Conservation (phyloP, 495 filamentous ascomycete species). For the Gamarada debralockiae region DNA sequence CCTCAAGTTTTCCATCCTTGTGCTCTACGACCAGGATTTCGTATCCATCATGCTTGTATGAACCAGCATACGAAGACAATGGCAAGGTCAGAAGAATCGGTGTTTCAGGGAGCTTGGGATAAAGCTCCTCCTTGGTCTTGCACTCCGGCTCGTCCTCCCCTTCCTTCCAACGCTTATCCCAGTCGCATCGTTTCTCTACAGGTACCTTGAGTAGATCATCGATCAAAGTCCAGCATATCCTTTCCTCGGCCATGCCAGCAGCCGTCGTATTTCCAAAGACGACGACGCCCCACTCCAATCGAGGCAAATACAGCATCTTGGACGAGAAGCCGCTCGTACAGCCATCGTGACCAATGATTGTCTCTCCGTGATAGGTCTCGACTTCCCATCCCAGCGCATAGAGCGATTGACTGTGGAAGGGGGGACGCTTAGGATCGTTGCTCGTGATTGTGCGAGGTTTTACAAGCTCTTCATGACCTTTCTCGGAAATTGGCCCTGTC, state of each 20-base stretch:
- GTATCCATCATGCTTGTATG: constrained; percentile 38
- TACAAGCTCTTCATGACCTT: constrained; percentile 36
- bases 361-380: constrained; percentile 41
- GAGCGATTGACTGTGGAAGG: constrained; percentile 18
- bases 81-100: constrained; percentile 28
- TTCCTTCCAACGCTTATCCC: constrained; percentile 19
- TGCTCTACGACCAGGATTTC: constrained; percentile 29
- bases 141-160: constrained; percentile 18
- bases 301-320: constrained; percentile 41
- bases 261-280: constrained; percentile 40
- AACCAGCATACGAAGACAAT: constrained; percentile 33
- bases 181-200: constrained; percentile 26
- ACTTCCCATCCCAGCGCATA: constrained; percentile 47
- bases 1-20: constrained; percentile 4
- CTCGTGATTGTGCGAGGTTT: constrained; percentile 32
- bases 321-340: constrained; percentile 39
- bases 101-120: constrained; percentile 27
- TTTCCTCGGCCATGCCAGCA: constrained; percentile 23
- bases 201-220: constrained; percentile 34
- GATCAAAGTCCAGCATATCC: constrained; percentile 34
- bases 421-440: background rate
- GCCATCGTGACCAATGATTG: constrained; percentile 40
- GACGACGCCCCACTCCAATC: constrained; percentile 39
- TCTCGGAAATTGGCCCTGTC: constrained; percentile 29
- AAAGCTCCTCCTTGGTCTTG: constrained; percentile 26